These are phyloP conservation scores for Arctium minus DNA, from an alignment of 129 eudicot species.

Conservation along the genomic window DNA sequence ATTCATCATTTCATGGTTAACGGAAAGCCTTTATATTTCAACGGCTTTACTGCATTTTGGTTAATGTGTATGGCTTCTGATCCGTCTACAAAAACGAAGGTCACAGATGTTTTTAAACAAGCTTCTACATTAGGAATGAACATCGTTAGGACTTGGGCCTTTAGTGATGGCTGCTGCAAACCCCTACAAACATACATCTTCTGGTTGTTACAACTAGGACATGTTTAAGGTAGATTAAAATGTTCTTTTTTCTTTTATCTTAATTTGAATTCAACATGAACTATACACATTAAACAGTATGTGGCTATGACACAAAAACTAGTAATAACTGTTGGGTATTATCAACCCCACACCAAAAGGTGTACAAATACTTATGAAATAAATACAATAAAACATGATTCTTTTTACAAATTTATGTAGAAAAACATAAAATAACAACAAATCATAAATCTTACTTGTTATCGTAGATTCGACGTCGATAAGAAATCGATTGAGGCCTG, in stretches of 20 bases:
- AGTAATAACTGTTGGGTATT: too few species aligned
- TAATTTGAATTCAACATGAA: not conserved
- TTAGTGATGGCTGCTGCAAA: constrained; percentile 39
- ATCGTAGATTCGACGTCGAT: too few species aligned
- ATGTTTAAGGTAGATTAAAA: constrained; percentile 31
- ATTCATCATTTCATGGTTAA: constrained; percentile 27
- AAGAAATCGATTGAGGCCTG: too few species aligned
- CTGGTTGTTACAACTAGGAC: constrained; percentile 45
- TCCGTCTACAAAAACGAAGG: constrained; percentile 33
- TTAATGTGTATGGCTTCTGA: constrained; percentile 49
- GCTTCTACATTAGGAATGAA: constrained; percentile 52
- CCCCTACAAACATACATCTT: constrained; percentile 30
- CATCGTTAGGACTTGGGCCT: constrained; percentile 59
- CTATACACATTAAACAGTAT: not conserved
- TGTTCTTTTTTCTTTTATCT: not conserved
- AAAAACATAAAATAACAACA: too few species aligned
- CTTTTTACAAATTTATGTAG: too few species aligned
- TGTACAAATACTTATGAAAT: too few species aligned
- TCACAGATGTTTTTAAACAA: constrained; percentile 19
- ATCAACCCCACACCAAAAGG: too few species aligned
- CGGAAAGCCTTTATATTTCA: constrained; percentile 37
- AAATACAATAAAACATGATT: too few species aligned
- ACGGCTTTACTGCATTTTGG: constrained; percentile 58
- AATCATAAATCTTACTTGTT: too few species aligned
- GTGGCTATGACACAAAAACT: not conserved